These are phyloP conservation scores for Xylariaceae sp. DNA, from an alignment of 2,329 filamentous ascomycete genomes.

Conservation along the genomic window DNA sequence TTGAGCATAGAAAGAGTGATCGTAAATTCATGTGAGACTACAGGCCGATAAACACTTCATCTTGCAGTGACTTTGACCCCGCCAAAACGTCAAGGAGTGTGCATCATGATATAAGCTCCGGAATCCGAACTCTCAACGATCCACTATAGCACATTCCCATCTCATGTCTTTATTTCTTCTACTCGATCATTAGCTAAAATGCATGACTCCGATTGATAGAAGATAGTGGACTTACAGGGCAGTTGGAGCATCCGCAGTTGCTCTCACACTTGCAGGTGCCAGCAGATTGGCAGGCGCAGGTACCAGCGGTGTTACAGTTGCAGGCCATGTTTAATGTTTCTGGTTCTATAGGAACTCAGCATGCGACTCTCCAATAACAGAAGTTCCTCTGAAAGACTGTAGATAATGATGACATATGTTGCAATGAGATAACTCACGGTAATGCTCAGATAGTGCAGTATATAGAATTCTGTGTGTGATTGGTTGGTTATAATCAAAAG, in stretches of 20 bases:
- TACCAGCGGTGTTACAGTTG: conserved; percentile 25
- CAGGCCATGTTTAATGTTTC: conserved; percentile 23
- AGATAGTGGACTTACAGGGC: conserved; percentile 25
- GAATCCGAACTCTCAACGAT: too few species aligned
- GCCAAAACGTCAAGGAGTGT: too few species aligned
- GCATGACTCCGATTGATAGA: too few species aligned
- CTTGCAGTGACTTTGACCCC: too few species aligned
- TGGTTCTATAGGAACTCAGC: not conserved
- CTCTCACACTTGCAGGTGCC: conserved; percentile 28
- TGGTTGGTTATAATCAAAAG: conserved; percentile 15
- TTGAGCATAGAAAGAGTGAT: too few species aligned
- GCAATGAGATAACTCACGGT: conserved; percentile 3
- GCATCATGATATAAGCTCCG: too few species aligned
- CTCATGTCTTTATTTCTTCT: too few species aligned
- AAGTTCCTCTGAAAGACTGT: not conserved
- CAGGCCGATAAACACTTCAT: too few species aligned
- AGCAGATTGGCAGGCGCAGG: conserved; percentile 26
- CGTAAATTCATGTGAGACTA: too few species aligned
- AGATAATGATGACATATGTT: not conserved
- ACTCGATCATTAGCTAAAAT: too few species aligned
- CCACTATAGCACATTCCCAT: too few species aligned
- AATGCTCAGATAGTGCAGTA: not conserved
- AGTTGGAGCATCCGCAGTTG: conserved; percentile 29
- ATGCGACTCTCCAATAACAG: not conserved
- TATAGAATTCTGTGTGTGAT: conserved; percentile 16